Conservation (phyloP, 768 basidiomycete genomes). For the Calvatia gigantea region DNA sequence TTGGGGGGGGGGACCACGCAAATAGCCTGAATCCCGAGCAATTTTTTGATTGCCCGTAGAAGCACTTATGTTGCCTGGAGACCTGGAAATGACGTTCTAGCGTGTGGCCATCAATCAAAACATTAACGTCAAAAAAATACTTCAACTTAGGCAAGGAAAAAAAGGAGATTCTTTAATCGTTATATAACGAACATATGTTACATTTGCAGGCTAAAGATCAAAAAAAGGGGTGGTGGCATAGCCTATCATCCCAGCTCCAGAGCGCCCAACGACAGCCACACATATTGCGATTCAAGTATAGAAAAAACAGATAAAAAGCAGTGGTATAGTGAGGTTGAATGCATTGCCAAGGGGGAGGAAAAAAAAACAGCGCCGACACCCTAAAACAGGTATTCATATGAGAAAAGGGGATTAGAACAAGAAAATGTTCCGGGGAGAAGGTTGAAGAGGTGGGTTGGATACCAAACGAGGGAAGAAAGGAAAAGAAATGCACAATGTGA, state of each 20-base stretch:
- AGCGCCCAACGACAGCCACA: slow-evolving; percentile 6
- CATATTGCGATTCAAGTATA: neutral
- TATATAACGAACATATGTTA: slow-evolving; percentile 11
- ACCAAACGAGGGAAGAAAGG: slow-evolving; percentile 13
- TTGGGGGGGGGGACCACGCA: too few species aligned
- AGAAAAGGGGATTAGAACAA: slow-evolving; percentile 12
- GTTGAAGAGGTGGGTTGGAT: neutral
- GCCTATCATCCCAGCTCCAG: slow-evolving; percentile 10
- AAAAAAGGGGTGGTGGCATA: neutral
- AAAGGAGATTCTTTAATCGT: slow-evolving; percentile 9
- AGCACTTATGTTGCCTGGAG: neutral
- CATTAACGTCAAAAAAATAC: neutral
- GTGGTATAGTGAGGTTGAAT: slow-evolving; percentile 6
- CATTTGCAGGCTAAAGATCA: slow-evolving; percentile 5
- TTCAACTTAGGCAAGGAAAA: neutral
- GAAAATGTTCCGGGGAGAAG: slow-evolving; percentile 15
- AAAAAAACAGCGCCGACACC: slow-evolving; percentile 13
- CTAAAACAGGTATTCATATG: slow-evolving; percentile 8
- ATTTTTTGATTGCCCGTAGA: too few species aligned
- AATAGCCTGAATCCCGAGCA: neutral
- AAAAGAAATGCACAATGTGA: slow-evolving; percentile 16
- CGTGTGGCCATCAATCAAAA: slow-evolving; percentile 1
- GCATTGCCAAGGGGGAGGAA: slow-evolving; percentile 5
- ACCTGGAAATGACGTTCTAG: neutral
- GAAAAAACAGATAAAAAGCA: neutral